Evolutionary conservation across 177 flowering plant species (phyloP).

Genomic region (Vitis hybrid): DNA sequence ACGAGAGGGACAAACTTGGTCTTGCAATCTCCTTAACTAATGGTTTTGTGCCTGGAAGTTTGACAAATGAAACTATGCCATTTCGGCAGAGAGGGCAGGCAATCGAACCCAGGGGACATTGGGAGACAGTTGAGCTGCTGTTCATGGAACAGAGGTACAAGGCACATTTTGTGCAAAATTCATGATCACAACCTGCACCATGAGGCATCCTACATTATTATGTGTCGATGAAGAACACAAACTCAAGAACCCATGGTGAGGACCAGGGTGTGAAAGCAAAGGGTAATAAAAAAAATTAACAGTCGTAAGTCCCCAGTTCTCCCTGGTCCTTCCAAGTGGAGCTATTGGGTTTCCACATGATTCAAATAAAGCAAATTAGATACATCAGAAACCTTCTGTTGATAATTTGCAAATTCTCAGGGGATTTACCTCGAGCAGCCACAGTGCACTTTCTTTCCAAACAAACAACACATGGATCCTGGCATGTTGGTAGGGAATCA

Average conservation of each 20-base stretch:
- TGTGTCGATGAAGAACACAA: neutral
- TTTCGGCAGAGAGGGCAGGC: slow-evolving; percentile 92
- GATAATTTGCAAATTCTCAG: neutral
- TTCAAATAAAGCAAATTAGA: neutral
- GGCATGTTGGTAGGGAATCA: slow-evolving; percentile 41
- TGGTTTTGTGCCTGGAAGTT: slow-evolving; percentile 57
- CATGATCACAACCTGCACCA: slow-evolving; percentile 81
- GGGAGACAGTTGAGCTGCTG: slow-evolving; percentile 35
- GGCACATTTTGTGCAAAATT: slow-evolving; percentile 87
- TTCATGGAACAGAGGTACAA: slow-evolving; percentile 78
- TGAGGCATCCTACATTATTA: neutral
- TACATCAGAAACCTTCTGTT: neutral
- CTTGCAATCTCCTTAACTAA: slow-evolving; percentile 43
- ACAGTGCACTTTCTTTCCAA: slow-evolving; percentile 88
- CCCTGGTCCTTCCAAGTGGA: no score
- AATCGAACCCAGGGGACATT: slow-evolving; percentile 76
- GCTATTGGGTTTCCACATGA: neutral
- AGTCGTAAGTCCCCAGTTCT: no score
- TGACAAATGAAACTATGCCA: slow-evolving; percentile 75
- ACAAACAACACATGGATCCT: slow-evolving; percentile 90
- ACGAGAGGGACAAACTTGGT: slow-evolving; percentile 60
- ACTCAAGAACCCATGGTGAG: no score
- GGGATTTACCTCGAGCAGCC: slow-evolving; percentile 76
- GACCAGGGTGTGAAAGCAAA: no score
- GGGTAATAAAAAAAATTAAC: no score